These are phyloP conservation scores for Daldinia vernicosa DNA, from an alignment of 495 filamentous ascomycete genomes.

Conservation along the genomic window DNA sequence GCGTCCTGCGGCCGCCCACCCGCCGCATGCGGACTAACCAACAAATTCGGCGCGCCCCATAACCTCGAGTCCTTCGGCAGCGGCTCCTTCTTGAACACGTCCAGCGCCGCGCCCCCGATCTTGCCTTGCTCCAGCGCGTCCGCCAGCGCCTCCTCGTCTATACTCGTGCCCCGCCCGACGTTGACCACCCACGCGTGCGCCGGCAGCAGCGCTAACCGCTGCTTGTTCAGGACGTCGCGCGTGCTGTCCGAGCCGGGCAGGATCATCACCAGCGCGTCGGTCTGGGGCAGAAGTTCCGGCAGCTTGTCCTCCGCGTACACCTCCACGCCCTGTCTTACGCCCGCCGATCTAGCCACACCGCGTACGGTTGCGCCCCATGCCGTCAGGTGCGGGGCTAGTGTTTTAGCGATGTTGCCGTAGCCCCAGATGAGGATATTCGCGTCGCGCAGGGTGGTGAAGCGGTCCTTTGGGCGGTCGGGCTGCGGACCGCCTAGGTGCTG, in stretches of 20 bases:
- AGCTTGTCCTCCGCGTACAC: constrained; percentile 58
- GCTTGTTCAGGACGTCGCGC: constrained; percentile 72
- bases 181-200: constrained; percentile 82
- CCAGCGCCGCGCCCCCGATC: constrained; percentile 73
- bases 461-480: constrained; percentile 55
- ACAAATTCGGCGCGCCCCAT: constrained; percentile 51
- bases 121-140: constrained; percentile 72
- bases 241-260: constrained; percentile 72
- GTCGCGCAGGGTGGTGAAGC: constrained; percentile 64
- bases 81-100: constrained; percentile 85
- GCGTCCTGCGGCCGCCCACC: constrained; percentile 63
- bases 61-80: constrained; percentile 51
- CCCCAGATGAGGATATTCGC: constrained; percentile 70
- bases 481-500: constrained; percentile 65
- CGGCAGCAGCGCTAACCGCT: constrained; percentile 76
- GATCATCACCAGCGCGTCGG: constrained; percentile 82
- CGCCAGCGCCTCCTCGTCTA: constrained; percentile 82
- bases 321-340: constrained; percentile 66
- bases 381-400: constrained; percentile 73
- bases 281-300: constrained; percentile 67
- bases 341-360: constrained; percentile 61
- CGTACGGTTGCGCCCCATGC: constrained; percentile 60
- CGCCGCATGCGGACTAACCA: constrained; percentile 58
- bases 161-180: constrained; percentile 80
- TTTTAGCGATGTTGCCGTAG: constrained; percentile 85